A percentile compares a stretch with the other conserved stretches of the same genome.
Evolutionary conservation across 345 rosid genomes (phyloP).

Genomic region (Noccaea caerulescens): DNA sequence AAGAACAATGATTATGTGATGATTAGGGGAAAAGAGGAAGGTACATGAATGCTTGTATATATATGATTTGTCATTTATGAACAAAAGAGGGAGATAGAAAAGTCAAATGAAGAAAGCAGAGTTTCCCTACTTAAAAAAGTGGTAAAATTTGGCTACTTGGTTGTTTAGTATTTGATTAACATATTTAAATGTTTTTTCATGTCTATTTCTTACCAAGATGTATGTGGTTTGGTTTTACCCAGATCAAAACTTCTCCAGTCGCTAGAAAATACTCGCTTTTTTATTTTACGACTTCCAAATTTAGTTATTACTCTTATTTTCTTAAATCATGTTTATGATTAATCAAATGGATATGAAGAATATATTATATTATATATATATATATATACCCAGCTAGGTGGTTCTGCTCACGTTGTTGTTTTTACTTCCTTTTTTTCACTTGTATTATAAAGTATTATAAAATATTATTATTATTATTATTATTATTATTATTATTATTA

Average conservation of each 20-base stretch:
- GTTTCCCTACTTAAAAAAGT: constrained; percentile 36
- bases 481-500: too few relatives aligned
- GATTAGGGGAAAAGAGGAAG: constrained; percentile 34
- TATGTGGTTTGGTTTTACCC: constrained; percentile 32
- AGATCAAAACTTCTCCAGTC: constrained; percentile 24
- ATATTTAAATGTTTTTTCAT: constrained; percentile 19
- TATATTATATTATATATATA: too few relatives aligned
- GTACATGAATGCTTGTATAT: constrained; percentile 30
- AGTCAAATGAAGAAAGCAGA: constrained; percentile 41
- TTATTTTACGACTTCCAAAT: constrained; percentile 9
- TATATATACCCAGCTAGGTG: neutral
- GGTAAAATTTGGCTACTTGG: constrained; percentile 46
- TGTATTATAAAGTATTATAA: neutral
- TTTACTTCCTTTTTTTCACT: neutral
- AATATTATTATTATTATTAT: neutral
- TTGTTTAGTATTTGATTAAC: constrained; percentile 18
- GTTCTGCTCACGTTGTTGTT: constrained; percentile 1
- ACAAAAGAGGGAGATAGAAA: constrained; percentile 28
- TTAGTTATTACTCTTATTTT: neutral
- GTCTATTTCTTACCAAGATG: constrained; percentile 33
- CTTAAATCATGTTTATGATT: constrained; percentile 13
- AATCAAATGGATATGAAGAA: neutral
- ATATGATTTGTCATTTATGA: constrained; percentile 37
- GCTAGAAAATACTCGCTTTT: constrained; percentile 21
- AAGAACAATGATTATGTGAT: constrained; percentile 39